Base-by-base conservation (phyloP, 176 grass and related monocot genomes). In the Eremochloa ophiuroides region DNA sequence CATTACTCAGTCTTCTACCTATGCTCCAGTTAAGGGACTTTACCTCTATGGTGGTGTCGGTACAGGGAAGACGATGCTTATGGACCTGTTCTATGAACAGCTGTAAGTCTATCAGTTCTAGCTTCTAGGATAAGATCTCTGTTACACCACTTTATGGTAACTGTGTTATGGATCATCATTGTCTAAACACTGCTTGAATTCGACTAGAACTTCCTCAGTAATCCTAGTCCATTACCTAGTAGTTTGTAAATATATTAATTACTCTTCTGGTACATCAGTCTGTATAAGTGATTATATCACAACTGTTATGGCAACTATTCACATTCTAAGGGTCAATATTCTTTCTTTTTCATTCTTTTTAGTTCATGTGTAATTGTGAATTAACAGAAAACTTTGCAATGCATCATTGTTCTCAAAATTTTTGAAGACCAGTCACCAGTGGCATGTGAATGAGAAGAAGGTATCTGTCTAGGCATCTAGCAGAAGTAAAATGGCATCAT, bases 11-110 rank as follows among this genome's bases (percentile, higher is more conserved):
- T 80, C 88, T 84, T 91, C 77, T 46, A 85, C 84, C n/a, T 78
- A 82, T 66, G 69, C 95, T 64, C 86, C 81, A 1, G 86, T 98
- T 47, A 93, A 89, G 80, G 95, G 90, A 27, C 28, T 98, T 47
- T 98, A 98, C 64, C 82, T 95, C 3, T 95, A 93, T 76, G 92
- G 95, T 86, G 92, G 95, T 74, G 92, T 95, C 0, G 95, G 92
- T 60, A 98, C 92, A 67, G 89, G 94, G 66, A 94, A 97, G 62
- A 97, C 92, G 13, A 92, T 97, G 94, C 92, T 97, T 69, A 97
- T 94, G 92, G 88, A 97, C 80, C 69, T 97, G 69, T 97, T 92
- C 78, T 97, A 90, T 42, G 89, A 94, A 33, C 87, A 92, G 81
- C 69, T 97, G 92, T 94, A 91, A 92, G 92, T 76, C 30, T 9